Evolutionary conservation across 768 basidiomycete species (phyloP).

Genomic region (Gloeophyllum trabeum): DNA sequence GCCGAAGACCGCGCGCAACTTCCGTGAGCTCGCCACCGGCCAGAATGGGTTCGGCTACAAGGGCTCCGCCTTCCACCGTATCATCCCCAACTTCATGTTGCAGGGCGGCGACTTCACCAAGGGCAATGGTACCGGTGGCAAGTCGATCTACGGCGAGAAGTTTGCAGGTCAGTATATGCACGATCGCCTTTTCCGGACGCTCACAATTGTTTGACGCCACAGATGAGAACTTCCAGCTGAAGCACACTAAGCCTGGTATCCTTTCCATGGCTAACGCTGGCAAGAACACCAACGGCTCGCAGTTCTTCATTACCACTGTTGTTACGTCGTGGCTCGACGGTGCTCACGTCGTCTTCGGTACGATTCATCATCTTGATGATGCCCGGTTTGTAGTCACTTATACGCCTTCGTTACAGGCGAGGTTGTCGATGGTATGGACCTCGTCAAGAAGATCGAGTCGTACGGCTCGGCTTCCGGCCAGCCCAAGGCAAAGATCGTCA

Average conservation of each 20-base stretch:
- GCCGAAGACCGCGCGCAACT: constrained; percentile 70
- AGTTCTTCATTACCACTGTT: constrained; percentile 89
- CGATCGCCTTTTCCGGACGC: neutral
- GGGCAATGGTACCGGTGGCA: constrained; percentile 61
- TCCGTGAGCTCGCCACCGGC: constrained; percentile 82
- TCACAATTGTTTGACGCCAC: constrained; percentile 5
- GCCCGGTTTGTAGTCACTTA: neutral
- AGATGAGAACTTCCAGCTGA: constrained; percentile 81
- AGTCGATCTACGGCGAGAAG: constrained; percentile 65
- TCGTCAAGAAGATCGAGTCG: constrained; percentile 34
- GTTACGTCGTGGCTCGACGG: constrained; percentile 73
- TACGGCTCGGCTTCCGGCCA: constrained; percentile 27
- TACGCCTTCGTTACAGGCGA: constrained; percentile 28
- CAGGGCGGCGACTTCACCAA: constrained; percentile 84
- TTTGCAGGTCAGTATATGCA: constrained; percentile 40
- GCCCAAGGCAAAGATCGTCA: constrained; percentile 34
- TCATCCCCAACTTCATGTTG: constrained; percentile 81
- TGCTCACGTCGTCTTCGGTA: constrained; percentile 81
- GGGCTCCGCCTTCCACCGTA: constrained; percentile 67
- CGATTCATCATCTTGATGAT: constrained; percentile 1
- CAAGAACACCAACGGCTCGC: constrained; percentile 76
- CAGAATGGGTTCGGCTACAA: constrained; percentile 64
- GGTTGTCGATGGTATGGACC: constrained; percentile 53
- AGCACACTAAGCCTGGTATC: constrained; percentile 60
- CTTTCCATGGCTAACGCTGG: constrained; percentile 80